These are phyloP conservation scores for Fusarium nelsonii DNA, from an alignment of 2,329 filamentous ascomycete genomes.

Conservation along the genomic window DNA sequence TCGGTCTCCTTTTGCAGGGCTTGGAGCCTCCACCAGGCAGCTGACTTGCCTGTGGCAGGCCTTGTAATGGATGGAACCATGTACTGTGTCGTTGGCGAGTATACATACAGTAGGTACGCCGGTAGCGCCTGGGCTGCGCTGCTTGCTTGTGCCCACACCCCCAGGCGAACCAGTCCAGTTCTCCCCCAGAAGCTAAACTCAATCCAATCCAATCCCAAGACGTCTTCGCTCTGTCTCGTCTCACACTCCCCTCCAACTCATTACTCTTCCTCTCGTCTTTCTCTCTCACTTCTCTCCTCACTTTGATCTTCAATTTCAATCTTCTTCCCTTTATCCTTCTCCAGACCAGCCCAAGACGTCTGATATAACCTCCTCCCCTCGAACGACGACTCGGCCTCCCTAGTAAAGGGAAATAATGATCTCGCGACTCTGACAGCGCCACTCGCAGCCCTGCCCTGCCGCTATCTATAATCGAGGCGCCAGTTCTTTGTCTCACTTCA, in stretches of 20 bases:
- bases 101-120: constrained; percentile 29
- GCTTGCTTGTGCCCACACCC: constrained; percentile 35
- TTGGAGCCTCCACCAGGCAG: constrained; percentile 31
- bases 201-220: constrained; percentile 48
- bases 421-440: constrained; percentile 48
- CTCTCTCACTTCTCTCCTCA: constrained; percentile 39
- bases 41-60: constrained; percentile 29
- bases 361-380: constrained; percentile 38
- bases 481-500: constrained; percentile 51
- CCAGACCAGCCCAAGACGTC: constrained; percentile 28
- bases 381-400: constrained; percentile 41
- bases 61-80: constrained; percentile 15
- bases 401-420: constrained; percentile 46
- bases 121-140: constrained; percentile 22
- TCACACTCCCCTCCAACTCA: constrained; percentile 39
- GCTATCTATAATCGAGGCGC: constrained; percentile 47
- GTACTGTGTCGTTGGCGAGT: constrained; percentile 21
- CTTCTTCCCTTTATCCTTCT: constrained; percentile 17
- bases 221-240: constrained; percentile 39
- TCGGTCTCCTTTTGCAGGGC: constrained; percentile 30
- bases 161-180: constrained; percentile 8
- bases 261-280: constrained; percentile 40
- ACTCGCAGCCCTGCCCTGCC: constrained; percentile 44
- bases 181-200: constrained; percentile 47
- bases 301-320: constrained; percentile 44